Conservation (phyloP, 805 yeast genomes). For the Spathaspora arborariae region DNA sequence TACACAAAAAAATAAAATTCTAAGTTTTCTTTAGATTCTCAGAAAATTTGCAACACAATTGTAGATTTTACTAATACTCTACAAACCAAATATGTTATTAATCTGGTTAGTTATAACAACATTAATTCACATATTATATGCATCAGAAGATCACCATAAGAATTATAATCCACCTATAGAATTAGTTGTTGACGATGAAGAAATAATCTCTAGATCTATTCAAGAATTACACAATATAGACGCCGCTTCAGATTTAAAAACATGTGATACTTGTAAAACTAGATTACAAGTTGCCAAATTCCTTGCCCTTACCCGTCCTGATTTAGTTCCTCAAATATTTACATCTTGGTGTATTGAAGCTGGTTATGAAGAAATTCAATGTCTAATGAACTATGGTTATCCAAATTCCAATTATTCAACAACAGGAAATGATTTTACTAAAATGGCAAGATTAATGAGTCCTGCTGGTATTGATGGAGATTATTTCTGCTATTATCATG, state of each 20-base stretch:
- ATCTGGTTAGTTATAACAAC: background rate
- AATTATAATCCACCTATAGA: slow-evolving; percentile 10
- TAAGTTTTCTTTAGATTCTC: background rate
- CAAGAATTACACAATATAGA: slow-evolving; percentile 13
- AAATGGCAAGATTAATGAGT: slow-evolving; percentile 48
- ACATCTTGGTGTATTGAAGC: slow-evolving; percentile 41
- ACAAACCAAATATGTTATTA: background rate
- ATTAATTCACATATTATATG: background rate
- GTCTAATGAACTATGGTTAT: slow-evolving; percentile 19
- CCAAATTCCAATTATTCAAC: slow-evolving; percentile 29
- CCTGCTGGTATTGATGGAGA: slow-evolving; percentile 53
- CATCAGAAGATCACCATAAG: slow-evolving; percentile 1
- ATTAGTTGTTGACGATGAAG: slow-evolving; percentile 10
- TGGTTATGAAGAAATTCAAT: slow-evolving; percentile 28
- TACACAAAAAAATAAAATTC: background rate
- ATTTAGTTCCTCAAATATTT: slow-evolving; percentile 38
- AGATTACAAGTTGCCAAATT: slow-evolving; percentile 16
- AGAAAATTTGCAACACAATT: background rate
- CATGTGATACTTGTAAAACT: slow-evolving; percentile 12
- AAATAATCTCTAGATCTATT: slow-evolving; percentile 10
- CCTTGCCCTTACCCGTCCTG: slow-evolving; percentile 35
- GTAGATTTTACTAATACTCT: too few species aligned
- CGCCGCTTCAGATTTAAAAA: slow-evolving; percentile 10
- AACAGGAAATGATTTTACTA: slow-evolving; percentile 35
- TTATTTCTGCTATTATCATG: slow-evolving; percentile 22